Conservation (phyloP, 2,329 filamentous ascomycete genomes). For the Myriosclerotinia curreyana region DNA sequence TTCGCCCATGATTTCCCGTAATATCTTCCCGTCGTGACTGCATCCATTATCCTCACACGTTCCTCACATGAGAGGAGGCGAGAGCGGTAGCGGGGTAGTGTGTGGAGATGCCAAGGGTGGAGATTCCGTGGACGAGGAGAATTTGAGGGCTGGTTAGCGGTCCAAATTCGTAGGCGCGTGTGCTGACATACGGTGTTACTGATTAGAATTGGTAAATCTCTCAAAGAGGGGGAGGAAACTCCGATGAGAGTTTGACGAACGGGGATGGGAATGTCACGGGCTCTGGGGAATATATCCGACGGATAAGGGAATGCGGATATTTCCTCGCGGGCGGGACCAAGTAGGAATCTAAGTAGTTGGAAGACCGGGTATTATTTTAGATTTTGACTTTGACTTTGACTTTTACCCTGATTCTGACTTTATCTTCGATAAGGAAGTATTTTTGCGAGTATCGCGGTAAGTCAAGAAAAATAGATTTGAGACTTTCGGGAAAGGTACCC, state of each 20-base stretch:
- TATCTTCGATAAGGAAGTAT: not conserved
- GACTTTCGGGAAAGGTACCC: conserved; percentile 2
- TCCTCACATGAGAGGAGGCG: conserved; percentile 44
- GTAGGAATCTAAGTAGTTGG: conserved; percentile 28
- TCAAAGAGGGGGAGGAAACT: not conserved
- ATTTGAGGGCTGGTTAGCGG: conserved; percentile 68
- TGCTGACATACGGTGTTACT: conserved; percentile 55
- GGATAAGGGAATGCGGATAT: conserved; percentile 58
- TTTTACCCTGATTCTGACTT: not conserved
- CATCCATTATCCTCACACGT: no score
- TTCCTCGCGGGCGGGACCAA: conserved; percentile 38
- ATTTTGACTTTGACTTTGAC: not conserved
- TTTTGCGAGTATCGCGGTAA: not conserved
- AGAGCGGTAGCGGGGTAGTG: conserved; percentile 64
- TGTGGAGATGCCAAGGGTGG: conserved; percentile 70
- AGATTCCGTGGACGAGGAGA: conserved; percentile 76
- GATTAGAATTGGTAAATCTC: not conserved
- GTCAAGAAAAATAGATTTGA: not conserved
- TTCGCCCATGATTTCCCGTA: no score
- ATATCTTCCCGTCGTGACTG: no score
- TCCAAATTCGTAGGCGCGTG: conserved; percentile 79
- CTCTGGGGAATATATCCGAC: conserved; percentile 65
- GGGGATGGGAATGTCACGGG: conserved; percentile 63
- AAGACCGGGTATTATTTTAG: conserved; percentile 29
- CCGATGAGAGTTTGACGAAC: conserved; percentile 15